Conservation (phyloP, 352 stramenopile species). For the Phytophthora citrophthora region DNA sequence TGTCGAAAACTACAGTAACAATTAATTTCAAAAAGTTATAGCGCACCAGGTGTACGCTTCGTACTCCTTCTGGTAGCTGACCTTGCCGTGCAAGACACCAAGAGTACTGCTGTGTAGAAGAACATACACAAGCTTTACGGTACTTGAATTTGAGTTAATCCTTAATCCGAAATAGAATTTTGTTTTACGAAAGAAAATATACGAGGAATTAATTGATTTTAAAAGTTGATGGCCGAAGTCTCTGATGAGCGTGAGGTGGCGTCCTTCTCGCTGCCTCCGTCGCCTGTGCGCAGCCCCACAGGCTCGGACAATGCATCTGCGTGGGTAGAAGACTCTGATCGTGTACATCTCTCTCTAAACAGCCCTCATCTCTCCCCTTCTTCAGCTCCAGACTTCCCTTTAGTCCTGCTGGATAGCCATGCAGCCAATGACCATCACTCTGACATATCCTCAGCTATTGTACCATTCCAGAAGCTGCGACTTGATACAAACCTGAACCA, state of each 20-base stretch:
- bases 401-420: constrained; percentile 54
- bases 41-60: constrained; percentile 74
- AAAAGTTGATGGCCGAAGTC: background rate
- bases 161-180: no score
- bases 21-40: background rate
- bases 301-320: constrained; percentile 59
- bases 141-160: no score
- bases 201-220: no score
- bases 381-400: constrained; percentile 57
- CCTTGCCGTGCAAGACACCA: constrained; percentile 61
- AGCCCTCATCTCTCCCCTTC: constrained; percentile 11
- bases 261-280: constrained; percentile 74
- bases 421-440: constrained; percentile 8
- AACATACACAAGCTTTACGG: no score
- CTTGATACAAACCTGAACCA: constrained; percentile 82
- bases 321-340: constrained; percentile 57
- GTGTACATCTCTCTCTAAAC: constrained; percentile 50
- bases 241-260: constrained; percentile 33
- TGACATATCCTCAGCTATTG: constrained; percentile 55
- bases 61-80: constrained; percentile 85
- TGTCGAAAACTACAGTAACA: background rate
- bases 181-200: no score
- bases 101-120: no score
- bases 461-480: constrained; percentile 85
- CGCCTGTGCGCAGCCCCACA: constrained; percentile 56